A percentile compares a stretch with the other conserved stretches of the same genome.
phyloP scores from a whole-genome alignment of 768 basidiomycete species.

The Lentinus tigrinus region DNA sequence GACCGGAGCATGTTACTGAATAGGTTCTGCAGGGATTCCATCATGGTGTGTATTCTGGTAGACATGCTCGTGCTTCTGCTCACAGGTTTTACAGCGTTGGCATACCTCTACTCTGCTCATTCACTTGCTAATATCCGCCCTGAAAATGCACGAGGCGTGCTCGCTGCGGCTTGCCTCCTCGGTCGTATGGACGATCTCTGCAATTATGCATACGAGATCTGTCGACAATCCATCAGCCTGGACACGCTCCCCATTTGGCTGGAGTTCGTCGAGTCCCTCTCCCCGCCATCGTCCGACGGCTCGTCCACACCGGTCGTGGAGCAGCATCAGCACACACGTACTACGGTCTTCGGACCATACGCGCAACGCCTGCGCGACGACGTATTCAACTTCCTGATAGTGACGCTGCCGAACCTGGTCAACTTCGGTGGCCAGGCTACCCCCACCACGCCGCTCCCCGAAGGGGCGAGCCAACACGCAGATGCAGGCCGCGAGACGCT shows the following conservation, averaged over 20 bases:
- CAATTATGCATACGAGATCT: slow-evolving; percentile 74
- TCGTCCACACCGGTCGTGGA: slow-evolving; percentile 42
- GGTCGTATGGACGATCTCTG: slow-evolving; percentile 88
- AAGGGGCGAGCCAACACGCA: slow-evolving; percentile 27
- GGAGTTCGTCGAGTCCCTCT: slow-evolving; percentile 64
- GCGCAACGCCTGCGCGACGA: slow-evolving; percentile 75
- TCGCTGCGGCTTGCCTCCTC: slow-evolving; percentile 81
- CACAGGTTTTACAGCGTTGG: slow-evolving; percentile 52
- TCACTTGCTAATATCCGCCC: slow-evolving; percentile 68
- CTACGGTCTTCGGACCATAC: slow-evolving; percentile 71
- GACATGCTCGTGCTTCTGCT: slow-evolving; percentile 13
- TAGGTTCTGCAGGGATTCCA: slow-evolving; percentile 50
- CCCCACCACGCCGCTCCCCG: slow-evolving; percentile 36
- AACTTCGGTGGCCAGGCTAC: slow-evolving; percentile 38
- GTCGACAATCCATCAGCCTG: slow-evolving; percentile 71
- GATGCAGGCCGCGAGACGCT: slow-evolving; percentile 65
- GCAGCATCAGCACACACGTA: slow-evolving; percentile 33
- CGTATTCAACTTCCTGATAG: slow-evolving; percentile 75
- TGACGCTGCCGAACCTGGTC: slow-evolving; percentile 66
- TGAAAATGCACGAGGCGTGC: slow-evolving; percentile 80
- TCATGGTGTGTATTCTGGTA: not conserved
- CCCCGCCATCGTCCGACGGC: slow-evolving; percentile 48
- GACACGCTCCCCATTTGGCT: slow-evolving; percentile 79
- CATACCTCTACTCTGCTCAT: slow-evolving; percentile 75
- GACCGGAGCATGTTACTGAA: slow-evolving; percentile 12